Conservation (phyloP, 1,284 basidiomycete genomes). For the Ustilago tritici region DNA sequence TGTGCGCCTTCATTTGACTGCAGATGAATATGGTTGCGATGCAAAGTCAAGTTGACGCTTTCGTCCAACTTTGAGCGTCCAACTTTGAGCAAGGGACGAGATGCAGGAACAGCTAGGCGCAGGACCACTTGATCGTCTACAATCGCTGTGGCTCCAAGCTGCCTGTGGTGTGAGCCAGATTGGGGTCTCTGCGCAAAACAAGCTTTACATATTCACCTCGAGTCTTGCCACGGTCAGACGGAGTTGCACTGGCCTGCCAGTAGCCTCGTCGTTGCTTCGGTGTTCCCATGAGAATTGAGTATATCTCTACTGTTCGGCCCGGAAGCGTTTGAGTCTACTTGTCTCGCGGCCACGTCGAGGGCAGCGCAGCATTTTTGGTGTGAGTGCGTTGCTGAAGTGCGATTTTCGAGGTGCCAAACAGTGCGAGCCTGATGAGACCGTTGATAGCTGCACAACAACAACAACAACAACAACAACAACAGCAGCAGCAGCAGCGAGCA, state of each 20-base stretch:
- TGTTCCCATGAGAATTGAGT: background rate
- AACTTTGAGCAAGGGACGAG: slow-evolving; percentile 3
- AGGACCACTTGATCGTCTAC: background rate
- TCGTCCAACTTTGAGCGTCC: background rate
- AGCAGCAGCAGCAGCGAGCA: background rate
- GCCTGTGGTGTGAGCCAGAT: too few relatives aligned
- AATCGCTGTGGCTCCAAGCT: too few relatives aligned
- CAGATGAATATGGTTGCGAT: slow-evolving; percentile 1
- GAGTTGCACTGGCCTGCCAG: background rate
- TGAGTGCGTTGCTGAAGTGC: background rate
- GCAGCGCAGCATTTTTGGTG: background rate
- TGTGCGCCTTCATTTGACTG: slow-evolving; percentile 6
- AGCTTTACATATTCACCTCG: background rate
- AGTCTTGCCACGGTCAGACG: background rate
- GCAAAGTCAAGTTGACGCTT: background rate
- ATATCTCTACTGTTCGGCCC: background rate
- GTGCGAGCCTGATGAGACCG: background rate
- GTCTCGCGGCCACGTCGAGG: background rate
- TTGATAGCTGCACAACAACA: background rate
- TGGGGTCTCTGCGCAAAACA: background rate
- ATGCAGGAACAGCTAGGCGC: slow-evolving; percentile 7
- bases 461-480: too few relatives aligned
- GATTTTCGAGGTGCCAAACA: background rate
- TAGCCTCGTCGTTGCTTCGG: background rate
- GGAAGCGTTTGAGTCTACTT: background rate